Evolutionary conservation across 139 green algal species (phyloP).

Genomic region (Desmodesmus armatus): DNA sequence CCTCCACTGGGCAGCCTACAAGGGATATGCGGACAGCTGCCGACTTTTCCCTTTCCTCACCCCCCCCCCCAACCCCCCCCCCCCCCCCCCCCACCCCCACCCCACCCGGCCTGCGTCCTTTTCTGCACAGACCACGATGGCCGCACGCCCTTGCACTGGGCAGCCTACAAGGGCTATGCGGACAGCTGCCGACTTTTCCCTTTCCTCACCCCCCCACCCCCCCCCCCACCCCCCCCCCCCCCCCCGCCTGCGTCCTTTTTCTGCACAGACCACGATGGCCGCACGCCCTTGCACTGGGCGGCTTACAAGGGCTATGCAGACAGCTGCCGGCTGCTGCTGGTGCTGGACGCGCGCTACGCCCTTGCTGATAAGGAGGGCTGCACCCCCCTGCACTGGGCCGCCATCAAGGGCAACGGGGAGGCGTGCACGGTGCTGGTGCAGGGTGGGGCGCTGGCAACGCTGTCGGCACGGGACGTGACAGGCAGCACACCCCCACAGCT

Average conservation of each 20-base stretch:
- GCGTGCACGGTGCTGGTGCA: constrained; percentile 92
- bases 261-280: constrained; percentile 84
- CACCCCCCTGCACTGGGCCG: constrained; percentile 97
- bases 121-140: too few species aligned
- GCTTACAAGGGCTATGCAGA: constrained; percentile 94
- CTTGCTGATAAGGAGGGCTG: constrained; percentile 91
- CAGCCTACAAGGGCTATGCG: constrained; percentile 90
- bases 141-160: constrained; percentile 94
- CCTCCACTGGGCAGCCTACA: constrained; percentile 93
- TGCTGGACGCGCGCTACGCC: constrained; percentile 74
- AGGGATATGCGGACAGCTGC: constrained; percentile 89
- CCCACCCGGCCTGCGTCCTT: too few species aligned
- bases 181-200: too few species aligned
- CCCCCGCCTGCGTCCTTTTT: too few species aligned
- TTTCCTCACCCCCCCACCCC: too few species aligned
- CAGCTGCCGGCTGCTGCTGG: constrained; percentile 91
- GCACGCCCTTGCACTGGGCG: constrained; percentile 90
- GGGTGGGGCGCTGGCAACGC: constrained; percentile 69
- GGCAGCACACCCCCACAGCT: constrained; percentile 91
- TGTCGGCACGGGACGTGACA: constrained; percentile 80
- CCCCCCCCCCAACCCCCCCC: too few species aligned
- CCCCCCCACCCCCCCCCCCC: too few species aligned
- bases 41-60: too few species aligned
- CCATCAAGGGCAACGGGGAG: constrained; percentile 94
- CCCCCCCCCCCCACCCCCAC: too few species aligned